These are phyloP conservation scores for Mesembryanthemum crystallinum DNA, from an alignment of 148 eudicot species.

Conservation along the genomic window DNA sequence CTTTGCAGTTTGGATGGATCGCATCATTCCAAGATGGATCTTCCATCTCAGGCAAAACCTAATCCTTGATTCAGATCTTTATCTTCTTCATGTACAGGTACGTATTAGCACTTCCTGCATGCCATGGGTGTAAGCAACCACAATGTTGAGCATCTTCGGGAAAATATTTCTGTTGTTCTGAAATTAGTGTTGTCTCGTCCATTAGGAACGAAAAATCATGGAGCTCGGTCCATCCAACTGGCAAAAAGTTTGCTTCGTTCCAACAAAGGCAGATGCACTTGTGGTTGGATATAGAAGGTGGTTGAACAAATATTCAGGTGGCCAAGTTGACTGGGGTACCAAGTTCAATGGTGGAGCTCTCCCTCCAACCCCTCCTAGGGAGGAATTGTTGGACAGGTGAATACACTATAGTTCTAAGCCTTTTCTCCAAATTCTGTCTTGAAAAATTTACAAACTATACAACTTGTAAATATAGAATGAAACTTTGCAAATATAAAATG, in stretches of 20 bases:
- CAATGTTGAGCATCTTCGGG: not conserved
- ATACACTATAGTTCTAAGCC: not conserved
- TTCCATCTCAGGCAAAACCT: slow-evolving; percentile 63
- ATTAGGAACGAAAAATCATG: slow-evolving; percentile 62
- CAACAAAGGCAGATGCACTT: slow-evolving; percentile 63
- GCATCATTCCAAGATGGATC: slow-evolving; percentile 60
- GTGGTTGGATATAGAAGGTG: slow-evolving; percentile 63
- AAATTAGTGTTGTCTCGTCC: not conserved
- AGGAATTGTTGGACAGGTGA: slow-evolving; percentile 70
- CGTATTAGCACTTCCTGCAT: not conserved
- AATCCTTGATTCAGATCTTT: slow-evolving; percentile 65
- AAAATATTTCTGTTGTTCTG: not conserved
- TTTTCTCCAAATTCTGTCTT: not conserved
- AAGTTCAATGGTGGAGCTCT: slow-evolving; percentile 42
- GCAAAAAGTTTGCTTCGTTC: slow-evolving; percentile 65
- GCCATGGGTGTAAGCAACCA: not conserved
- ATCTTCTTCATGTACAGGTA: slow-evolving; percentile 74
- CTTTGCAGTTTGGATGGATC: slow-evolving; percentile 62
- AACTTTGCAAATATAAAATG: too few species aligned
- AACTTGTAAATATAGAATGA: not conserved
- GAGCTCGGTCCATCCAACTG: slow-evolving; percentile 59
- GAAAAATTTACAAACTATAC: not conserved
- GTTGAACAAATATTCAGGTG: slow-evolving; percentile 58
- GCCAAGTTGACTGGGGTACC: slow-evolving; percentile 56
- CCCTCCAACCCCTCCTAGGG: slow-evolving; percentile 69